Evolutionary conservation across 2,329 filamentous ascomycete genomes (phyloP).

Genomic region (Sporothrix brasiliensis): DNA sequence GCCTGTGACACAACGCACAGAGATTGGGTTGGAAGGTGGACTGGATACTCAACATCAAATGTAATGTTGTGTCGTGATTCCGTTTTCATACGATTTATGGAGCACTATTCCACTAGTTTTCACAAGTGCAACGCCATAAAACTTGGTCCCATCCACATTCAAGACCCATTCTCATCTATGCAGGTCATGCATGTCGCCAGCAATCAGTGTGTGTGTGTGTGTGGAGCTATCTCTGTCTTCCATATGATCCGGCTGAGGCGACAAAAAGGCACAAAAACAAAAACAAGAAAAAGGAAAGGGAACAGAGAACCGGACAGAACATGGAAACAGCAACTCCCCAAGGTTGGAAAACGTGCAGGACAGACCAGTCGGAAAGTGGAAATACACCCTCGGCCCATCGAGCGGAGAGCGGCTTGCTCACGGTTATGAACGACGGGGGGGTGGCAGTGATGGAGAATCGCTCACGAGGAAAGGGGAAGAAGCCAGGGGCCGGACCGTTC

Average conservation of each 20-base stretch:
- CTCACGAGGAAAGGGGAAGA: background rate
- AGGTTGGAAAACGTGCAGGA: background rate
- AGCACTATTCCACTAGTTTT: too few relatives aligned
- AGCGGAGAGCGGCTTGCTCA: background rate
- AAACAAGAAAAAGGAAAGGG: background rate
- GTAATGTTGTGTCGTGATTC: too few relatives aligned
- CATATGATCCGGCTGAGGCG: slow-evolving; percentile 16
- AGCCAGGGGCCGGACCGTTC: slow-evolving; percentile 24
- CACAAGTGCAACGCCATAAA: too few relatives aligned
- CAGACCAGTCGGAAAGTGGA: slow-evolving; percentile 4
- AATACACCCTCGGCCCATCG: slow-evolving; percentile 15
- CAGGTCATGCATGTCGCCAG: slow-evolving; percentile 21
- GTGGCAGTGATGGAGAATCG: too few relatives aligned
- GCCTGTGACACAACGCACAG: slow-evolving; percentile 13
- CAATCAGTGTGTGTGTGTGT: slow-evolving; percentile 16
- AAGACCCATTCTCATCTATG: slow-evolving; percentile 5
- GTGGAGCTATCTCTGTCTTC: slow-evolving; percentile 23
- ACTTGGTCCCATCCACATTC: background rate
- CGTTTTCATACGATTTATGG: too few relatives aligned
- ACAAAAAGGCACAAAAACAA: background rate
- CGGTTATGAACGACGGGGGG: background rate
- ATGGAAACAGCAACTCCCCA: background rate
- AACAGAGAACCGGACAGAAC: background rate
- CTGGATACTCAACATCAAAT: too few relatives aligned
- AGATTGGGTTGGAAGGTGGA: too few relatives aligned